These are phyloP conservation scores for Spathaspora arborariae DNA, from an alignment of 805 yeast genomes.

Conservation along the genomic window DNA sequence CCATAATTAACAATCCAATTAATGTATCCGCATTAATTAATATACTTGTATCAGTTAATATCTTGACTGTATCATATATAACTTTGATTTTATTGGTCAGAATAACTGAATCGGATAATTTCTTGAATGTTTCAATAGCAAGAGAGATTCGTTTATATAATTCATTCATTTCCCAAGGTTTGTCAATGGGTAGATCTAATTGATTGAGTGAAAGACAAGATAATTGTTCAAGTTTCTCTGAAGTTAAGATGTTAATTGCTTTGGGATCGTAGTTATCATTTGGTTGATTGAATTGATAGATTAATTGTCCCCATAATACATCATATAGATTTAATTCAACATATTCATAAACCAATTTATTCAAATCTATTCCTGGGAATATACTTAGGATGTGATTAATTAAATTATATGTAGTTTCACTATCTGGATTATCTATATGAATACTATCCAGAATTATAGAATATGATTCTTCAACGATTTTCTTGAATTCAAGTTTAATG, in stretches of 20 bases:
- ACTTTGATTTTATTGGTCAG: conserved; percentile 46
- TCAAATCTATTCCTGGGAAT: conserved; percentile 44
- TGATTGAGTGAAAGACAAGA: conserved; percentile 46
- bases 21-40: conserved; percentile 63
- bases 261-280: conserved; percentile 17
- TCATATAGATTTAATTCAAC: conserved; percentile 68
- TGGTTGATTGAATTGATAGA: conserved; percentile 28
- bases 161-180: conserved; percentile 37
- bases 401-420: conserved; percentile 30
- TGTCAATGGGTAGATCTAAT: conserved; percentile 41
- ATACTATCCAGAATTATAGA: conserved; percentile 37
- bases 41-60: conserved; percentile 34
- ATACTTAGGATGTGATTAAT: conserved; percentile 26
- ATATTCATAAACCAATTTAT: conserved; percentile 58
- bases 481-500: conserved; percentile 28
- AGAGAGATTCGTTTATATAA: conserved; percentile 38
- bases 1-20: conserved; percentile 67
- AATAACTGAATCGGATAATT: conserved; percentile 36
- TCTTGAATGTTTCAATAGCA: conserved; percentile 53
- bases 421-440: conserved; percentile 21
- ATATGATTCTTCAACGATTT: conserved; percentile 32
- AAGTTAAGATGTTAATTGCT: conserved; percentile 24
- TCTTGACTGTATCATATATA: conserved; percentile 49
- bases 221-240: conserved; percentile 29
- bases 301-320: conserved; percentile 55